These are phyloP conservation scores for Ganoderma resinaceum DNA, from an alignment of 1,284 basidiomycete genomes.

Conservation along the genomic window DNA sequence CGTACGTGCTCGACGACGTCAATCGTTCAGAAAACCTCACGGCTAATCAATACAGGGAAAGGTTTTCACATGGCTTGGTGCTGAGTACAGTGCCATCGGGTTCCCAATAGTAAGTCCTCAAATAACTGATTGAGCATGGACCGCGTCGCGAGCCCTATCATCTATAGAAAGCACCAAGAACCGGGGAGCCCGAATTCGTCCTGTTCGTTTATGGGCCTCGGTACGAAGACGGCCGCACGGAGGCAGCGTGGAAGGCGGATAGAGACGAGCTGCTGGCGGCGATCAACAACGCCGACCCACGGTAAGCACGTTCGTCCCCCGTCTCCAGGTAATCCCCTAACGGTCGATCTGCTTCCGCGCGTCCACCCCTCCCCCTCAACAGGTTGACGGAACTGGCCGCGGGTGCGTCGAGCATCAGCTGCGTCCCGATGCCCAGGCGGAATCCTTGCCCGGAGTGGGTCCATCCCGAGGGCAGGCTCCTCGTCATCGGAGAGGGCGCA, in stretches of 20 bases:
- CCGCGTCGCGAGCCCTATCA: neutral
- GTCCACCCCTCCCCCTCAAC: neutral
- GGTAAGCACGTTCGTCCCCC: slow-evolving; percentile 14
- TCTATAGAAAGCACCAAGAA: slow-evolving; percentile 10
- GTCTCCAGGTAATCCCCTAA: no score
- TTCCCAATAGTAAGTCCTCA: slow-evolving; percentile 29
- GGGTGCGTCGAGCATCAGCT: slow-evolving; percentile 17
- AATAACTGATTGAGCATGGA: neutral
- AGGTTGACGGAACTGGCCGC: slow-evolving; percentile 29
- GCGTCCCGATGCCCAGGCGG: slow-evolving; percentile 23
- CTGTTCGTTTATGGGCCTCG: slow-evolving; percentile 18
- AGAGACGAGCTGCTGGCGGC: neutral
- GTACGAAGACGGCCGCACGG: neutral
- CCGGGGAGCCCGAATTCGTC: slow-evolving; percentile 14
- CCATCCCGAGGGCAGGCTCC: slow-evolving; percentile 31
- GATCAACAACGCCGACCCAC: slow-evolving; percentile 24
- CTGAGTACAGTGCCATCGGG: slow-evolving; percentile 25
- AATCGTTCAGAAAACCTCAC: neutral
- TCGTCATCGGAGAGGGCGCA: slow-evolving; percentile 48
- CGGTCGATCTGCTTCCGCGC: neutral
- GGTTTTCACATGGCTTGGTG: slow-evolving; percentile 29
- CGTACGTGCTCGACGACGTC: slow-evolving; percentile 2
- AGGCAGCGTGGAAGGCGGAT: neutral
- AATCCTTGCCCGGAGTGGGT: slow-evolving; percentile 38
- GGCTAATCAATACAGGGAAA: slow-evolving; percentile 13